Evolutionary conservation across 345 rosid species (phyloP).

Genomic region (Hypericum androsaemum): DNA sequence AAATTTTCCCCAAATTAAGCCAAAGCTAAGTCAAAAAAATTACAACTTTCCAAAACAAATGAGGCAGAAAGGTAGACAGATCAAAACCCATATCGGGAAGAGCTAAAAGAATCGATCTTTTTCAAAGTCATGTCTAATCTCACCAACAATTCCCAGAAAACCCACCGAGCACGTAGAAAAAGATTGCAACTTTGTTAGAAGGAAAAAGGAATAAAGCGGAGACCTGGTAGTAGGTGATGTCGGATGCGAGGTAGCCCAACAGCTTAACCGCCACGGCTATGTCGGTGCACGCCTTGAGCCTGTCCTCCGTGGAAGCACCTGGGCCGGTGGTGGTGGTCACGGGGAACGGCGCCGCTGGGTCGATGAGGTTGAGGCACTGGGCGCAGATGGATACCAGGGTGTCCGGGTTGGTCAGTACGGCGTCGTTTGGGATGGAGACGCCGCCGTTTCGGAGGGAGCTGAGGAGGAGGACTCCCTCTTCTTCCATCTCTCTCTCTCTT

Average conservation of each 20-base stretch:
- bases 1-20: conserved; percentile 2
- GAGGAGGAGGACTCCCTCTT: conserved; percentile 13
- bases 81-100: not conserved
- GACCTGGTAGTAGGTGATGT: conserved; percentile 59
- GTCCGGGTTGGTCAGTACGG: conserved; percentile 29
- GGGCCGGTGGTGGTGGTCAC: conserved; percentile 8
- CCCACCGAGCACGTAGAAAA: too few species aligned
- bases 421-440: conserved; percentile 37
- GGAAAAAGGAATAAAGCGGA: not conserved
- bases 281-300: conserved; percentile 51
- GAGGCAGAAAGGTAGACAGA: not conserved
- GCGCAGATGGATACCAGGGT: conserved; percentile 46
- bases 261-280: conserved; percentile 41
- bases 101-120: not conserved
- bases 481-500: too few species aligned
- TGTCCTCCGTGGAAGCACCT: conserved; percentile 44
- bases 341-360: conserved; percentile 24
- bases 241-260: conserved; percentile 46
- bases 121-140: too few species aligned
- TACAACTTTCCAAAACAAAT: not conserved
- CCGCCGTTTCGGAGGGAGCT: conserved; percentile 38
- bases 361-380: conserved; percentile 51
- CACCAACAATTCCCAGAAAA: too few species aligned
- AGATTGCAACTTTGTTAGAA: not conserved
- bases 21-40: too few species aligned